Conservation (phyloP, 108 stramenopile genomes). For the Conticribra weissflogii region DNA sequence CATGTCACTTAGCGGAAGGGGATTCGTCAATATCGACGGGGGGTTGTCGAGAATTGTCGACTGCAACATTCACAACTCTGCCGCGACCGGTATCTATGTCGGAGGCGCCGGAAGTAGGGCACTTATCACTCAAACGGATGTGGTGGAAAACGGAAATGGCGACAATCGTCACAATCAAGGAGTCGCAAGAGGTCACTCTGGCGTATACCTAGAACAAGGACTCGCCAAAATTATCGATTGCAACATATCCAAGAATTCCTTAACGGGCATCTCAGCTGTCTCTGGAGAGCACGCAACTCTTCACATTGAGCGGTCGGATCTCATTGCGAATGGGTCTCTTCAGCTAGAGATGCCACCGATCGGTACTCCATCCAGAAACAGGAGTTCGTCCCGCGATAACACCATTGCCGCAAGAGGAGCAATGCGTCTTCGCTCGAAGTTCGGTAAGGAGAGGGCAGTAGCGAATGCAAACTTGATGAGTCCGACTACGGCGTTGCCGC, state of each 20-base stretch:
- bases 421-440: conserved; percentile 53
- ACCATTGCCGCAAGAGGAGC: conserved; percentile 46
- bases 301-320: conserved; percentile 57
- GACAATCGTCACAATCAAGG: conserved; percentile 59
- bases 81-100: conserved; percentile 83
- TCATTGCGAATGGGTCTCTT: conserved; percentile 67
- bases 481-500: conserved; percentile 14
- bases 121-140: conserved; percentile 58
- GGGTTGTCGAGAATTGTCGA: conserved; percentile 50
- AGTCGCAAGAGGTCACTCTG: conserved; percentile 78
- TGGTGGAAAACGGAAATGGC: conserved; percentile 75
- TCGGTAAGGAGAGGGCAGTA: conserved; percentile 11
- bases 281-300: conserved; percentile 74
- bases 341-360: conserved; percentile 77
- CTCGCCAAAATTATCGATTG: conserved; percentile 64
- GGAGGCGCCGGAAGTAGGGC: conserved; percentile 69
- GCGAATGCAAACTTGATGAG: neutral
- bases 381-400: conserved; percentile 57
- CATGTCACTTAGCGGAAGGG: conserved; percentile 67
- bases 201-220: conserved; percentile 84
- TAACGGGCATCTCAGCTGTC: conserved; percentile 81
- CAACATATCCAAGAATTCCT: conserved; percentile 73
- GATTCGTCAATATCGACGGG: conserved; percentile 82
- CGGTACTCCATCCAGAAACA: conserved; percentile 48
- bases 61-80: conserved; percentile 76